A percentile compares a stretch with the other conserved stretches of the same genome.
These are phyloP conservation scores for Hyaloperonospora brassicae DNA, from an alignment of 352 stramenopile species.

Conservation along the genomic window DNA sequence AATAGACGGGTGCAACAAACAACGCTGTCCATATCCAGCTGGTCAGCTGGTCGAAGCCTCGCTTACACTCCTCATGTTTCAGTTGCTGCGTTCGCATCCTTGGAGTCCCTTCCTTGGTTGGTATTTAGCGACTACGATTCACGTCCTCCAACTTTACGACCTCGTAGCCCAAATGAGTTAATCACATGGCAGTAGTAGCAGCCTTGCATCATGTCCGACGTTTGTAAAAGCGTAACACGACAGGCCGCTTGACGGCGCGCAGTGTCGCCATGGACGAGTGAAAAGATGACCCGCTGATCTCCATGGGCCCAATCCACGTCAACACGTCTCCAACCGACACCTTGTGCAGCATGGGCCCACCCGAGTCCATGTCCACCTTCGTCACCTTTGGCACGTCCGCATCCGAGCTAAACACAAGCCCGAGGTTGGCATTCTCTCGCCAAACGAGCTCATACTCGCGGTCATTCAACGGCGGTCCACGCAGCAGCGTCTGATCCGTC, in stretches of 20 bases:
- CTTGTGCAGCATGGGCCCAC: constrained; percentile 57
- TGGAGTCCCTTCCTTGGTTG: constrained; percentile 8
- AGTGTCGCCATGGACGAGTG: constrained; percentile 81
- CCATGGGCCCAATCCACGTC: constrained; percentile 69
- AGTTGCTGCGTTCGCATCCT: constrained; percentile 19
- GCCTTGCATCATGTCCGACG: constrained; percentile 27
- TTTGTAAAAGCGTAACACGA: constrained; percentile 72
- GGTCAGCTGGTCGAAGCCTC: constrained; percentile 20
- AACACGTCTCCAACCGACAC: constrained; percentile 71
- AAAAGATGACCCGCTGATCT: constrained; percentile 71
- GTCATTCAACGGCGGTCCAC: constrained; percentile 51
- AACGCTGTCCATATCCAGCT: constrained; percentile 15
- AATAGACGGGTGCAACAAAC: constrained; percentile 21
- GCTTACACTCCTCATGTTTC: constrained; percentile 25
- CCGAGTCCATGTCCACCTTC: constrained; percentile 75
- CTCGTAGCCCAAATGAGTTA: constrained; percentile 8
- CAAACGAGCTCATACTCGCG: constrained; percentile 79
- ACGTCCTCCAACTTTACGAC: neutral
- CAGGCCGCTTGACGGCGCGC: constrained; percentile 69
- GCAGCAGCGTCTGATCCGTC: constrained; percentile 37
- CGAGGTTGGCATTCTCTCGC: constrained; percentile 76
- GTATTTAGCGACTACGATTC: constrained; percentile 27
- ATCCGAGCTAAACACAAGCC: constrained; percentile 79
- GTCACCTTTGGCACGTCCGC: constrained; percentile 68
- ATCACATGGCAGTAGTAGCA: constrained; percentile 7